Evolutionary conservation across 805 yeast genomes (phyloP).

Genomic region (Teunomyces cretensis): DNA sequence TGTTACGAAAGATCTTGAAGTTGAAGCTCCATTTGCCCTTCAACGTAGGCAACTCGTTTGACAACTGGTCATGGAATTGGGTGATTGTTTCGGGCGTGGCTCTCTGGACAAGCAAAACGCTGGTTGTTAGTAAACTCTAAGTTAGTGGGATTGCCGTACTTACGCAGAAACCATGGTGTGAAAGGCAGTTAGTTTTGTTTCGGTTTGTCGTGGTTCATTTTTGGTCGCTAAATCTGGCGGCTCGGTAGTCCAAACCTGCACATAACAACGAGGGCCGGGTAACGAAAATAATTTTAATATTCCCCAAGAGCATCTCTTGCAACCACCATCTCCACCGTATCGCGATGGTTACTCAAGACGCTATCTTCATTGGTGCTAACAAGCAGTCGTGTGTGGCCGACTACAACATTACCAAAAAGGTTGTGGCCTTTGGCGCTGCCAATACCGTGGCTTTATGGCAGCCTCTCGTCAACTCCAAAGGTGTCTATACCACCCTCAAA

Average conservation of each 20-base stretch:
- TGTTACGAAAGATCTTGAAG: slow-evolving; percentile 65
- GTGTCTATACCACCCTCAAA: slow-evolving; percentile 57
- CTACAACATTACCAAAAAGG: slow-evolving; percentile 31
- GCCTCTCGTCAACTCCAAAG: slow-evolving; percentile 48
- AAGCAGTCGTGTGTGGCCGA: slow-evolving; percentile 62
- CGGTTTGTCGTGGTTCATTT: background rate
- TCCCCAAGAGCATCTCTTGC: slow-evolving; percentile 1
- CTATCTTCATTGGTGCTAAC: slow-evolving; percentile 72
- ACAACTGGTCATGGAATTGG: slow-evolving; percentile 66
- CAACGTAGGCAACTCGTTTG: slow-evolving; percentile 62
- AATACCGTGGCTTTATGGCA: slow-evolving; percentile 66
- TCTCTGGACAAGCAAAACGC: slow-evolving; percentile 37
- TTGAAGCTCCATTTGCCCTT: slow-evolving; percentile 69
- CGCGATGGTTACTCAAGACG: slow-evolving; percentile 34
- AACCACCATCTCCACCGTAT: background rate
- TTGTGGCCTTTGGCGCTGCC: slow-evolving; percentile 74
- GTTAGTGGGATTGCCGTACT: background rate
- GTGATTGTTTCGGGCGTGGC: slow-evolving; percentile 62
- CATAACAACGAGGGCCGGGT: background rate
- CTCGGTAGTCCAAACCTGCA: background rate
- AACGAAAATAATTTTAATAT: slow-evolving; percentile 1
- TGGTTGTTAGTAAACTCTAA: slow-evolving; percentile 20
- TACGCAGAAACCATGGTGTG: slow-evolving; percentile 13
- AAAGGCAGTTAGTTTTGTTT: background rate
- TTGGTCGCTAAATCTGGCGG: background rate